Evolutionary conservation across 306 rosid genomes (phyloP), one percentile per base, ranked within the genome.

Genomic region (Cucurbita moschata): DNA sequence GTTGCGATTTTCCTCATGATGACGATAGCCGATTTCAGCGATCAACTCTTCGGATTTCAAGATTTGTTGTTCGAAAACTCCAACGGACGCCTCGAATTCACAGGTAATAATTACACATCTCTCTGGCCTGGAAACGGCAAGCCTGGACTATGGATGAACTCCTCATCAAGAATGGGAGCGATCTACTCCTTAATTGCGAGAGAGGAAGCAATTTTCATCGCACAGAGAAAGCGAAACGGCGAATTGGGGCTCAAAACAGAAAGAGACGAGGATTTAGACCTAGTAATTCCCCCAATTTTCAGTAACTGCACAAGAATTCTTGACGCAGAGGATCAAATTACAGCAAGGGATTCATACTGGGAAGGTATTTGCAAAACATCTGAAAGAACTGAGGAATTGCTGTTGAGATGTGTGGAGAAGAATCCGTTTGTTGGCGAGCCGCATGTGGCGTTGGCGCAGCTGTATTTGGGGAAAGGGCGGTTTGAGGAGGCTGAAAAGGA

Each of bases 1-100:
- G 85, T 90, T 5, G 97, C 88, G 2, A 37, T 83, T 63, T 94
- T 94, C 57, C 69, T 94, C 7, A 16, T 86, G 88, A 86, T 89
- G 92, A 94, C 98, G 3, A 79, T 90, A 80, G 96, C 96, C 1
- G 96, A 89, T 85, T 94, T 94, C 77, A 85, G 92, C 35, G 95
- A 90, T 21, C 98, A 94, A 66, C 72, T 82, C 6, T 89, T 85
- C 66, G 76, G 97, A 30, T 94, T 90, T 18, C 97, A 90, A 80
- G 95, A 94, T 55, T 52, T 1, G 16, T 21, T 89, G 62, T 90
- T 90, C 40, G 90, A 86, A 2, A 90, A 89, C 58, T 39, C 2
- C 0, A 49, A 94, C 49, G 95, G 96, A 1, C 79, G 84, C 10
- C 86, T 86, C 2, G 88, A 86, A 81, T 89, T 86, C 35, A 39